A percentile compares a stretch with the other conserved stretches of the same genome.
Evolutionary conservation across 495 filamentous ascomycete species (phyloP).

Genomic region (Penicillium chermesinum): DNA sequence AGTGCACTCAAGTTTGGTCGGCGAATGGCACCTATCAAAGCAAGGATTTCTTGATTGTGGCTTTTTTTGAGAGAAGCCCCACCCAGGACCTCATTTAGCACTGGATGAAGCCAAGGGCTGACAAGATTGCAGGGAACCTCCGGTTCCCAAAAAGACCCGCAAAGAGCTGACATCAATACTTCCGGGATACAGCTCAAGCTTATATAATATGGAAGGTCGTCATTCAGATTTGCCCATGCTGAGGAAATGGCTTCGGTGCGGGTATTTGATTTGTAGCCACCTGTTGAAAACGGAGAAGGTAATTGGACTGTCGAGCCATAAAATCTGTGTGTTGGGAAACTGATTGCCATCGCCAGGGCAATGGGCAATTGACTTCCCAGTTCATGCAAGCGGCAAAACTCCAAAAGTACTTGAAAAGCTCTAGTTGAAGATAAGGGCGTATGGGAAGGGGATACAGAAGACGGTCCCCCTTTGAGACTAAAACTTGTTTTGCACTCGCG

Average conservation of each 20-base stretch:
- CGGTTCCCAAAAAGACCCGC: conserved; percentile 18
- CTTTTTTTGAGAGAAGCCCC: neutral
- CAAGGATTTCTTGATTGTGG: conserved; percentile 7
- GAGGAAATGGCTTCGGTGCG: conserved; percentile 1
- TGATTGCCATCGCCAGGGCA: conserved; percentile 10
- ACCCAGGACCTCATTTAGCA: conserved; percentile 10
- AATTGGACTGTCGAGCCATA: conserved; percentile 7
- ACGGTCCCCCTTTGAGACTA: neutral
- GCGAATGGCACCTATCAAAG: conserved; percentile 10
- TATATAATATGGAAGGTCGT: too few relatives aligned
- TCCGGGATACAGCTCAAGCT: conserved; percentile 15
- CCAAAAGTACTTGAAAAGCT: neutral
- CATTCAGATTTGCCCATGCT: conserved; percentile 11
- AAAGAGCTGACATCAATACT: conserved; percentile 13
- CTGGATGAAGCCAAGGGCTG: conserved; percentile 17
- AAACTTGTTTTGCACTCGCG: neutral
- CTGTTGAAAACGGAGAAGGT: neutral
- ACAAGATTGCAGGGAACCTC: conserved; percentile 16
- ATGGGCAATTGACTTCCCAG: conserved; percentile 10
- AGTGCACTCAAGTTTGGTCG: conserved; percentile 9
- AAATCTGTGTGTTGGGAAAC: conserved; percentile 7
- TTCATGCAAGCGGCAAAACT: conserved; percentile 2
- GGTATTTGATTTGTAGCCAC: too few relatives aligned
- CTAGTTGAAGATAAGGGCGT: neutral
- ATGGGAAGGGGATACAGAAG: neutral